Conservation (phyloP, 2,329 filamentous ascomycete genomes). For the Epichloe gansuensis region DNA sequence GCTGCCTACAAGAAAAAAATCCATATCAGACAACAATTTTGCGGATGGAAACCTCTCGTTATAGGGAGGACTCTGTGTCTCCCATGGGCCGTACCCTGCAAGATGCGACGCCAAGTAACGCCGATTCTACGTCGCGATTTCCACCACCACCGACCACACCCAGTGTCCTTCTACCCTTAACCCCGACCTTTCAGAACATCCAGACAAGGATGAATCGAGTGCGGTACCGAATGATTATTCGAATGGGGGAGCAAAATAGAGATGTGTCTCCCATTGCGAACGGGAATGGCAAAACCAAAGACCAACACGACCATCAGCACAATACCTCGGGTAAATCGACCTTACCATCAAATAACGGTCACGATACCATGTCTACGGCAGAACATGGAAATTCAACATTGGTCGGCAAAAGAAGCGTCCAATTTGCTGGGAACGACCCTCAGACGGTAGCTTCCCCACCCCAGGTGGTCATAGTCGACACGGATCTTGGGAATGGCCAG, state of each 20-base stretch:
- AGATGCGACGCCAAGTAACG: slow-evolving; percentile 5
- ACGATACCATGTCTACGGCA: neutral
- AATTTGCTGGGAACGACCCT: slow-evolving; percentile 53
- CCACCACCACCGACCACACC: slow-evolving; percentile 5
- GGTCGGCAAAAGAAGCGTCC: slow-evolving; percentile 48
- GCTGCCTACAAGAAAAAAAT: neutral
- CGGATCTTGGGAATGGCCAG: slow-evolving; percentile 56
- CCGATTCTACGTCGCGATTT: slow-evolving; percentile 4
- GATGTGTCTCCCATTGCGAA: slow-evolving; percentile 4
- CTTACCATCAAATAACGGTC: neutral
- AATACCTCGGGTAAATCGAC: neutral
- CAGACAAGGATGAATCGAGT: neutral
- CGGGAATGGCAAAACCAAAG: neutral
- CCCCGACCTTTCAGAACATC: neutral
- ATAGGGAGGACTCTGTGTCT: slow-evolving; percentile 10
- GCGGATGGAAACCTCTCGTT: neutral
- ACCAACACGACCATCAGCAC: neutral
- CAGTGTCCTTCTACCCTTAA: slow-evolving; percentile 3
- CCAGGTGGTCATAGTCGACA: slow-evolving; percentile 43
- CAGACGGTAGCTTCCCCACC: slow-evolving; percentile 30
- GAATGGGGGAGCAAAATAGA: slow-evolving; percentile 9
- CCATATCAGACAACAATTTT: neutral
- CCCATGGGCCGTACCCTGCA: slow-evolving; percentile 9
- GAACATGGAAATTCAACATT: slow-evolving; percentile 2
- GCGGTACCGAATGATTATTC: slow-evolving; percentile 8